Evolutionary conservation across 139 green algal species (phyloP), one percentile per base, ranked within the genome.

Genomic region (Pseudopediastrum boryanum): DNA sequence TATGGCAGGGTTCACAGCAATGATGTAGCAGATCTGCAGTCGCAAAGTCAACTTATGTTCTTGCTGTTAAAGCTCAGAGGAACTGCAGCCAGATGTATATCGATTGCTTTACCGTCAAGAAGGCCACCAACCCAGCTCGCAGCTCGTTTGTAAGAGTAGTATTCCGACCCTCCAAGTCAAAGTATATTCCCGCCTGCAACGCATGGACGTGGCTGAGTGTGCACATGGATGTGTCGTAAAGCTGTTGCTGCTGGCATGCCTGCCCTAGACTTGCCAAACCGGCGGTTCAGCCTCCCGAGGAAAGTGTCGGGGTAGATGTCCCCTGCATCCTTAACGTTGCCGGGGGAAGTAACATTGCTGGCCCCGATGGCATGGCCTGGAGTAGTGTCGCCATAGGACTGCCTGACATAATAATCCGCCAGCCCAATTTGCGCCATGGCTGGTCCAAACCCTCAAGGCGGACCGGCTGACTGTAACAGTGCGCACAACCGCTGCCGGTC

Each of bases 1-100:
- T 38, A 96, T 93, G 41, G 75, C 51, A 0, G 90, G 84, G 65
- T 95, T 95, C 13, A 96, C 88, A 0, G 88, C 83, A 56, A 96
- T 78, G 43, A 95, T 93, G 85, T 95, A 96, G 1, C 85, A 79
- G 79, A 92, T 89, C 80, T 88, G 87, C 78, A 67, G 9, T 41
- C 16, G 23, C 48, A 58, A 58, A 58, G 19, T 58, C 48, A 58
- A 21, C 48, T n/a, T 58, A 21, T 16, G 16, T 58, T 58, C 19
- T 21, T 58, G 48, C 48, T 21, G 16, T 58, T 58, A 21, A 58
- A 68, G 23, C 21, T 31, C 19, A 68, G 19, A 29, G 31, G 27
- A 29, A 39, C 38, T 39, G 19, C 38, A 51, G 1, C 12, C 31
- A 19, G 23, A 52, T 13, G 27, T 38, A 39, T 19, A n/a, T 9